Conservation (phyloP, 225 moss, liverwort and hornwort species). For the Asterella californica region DNA sequence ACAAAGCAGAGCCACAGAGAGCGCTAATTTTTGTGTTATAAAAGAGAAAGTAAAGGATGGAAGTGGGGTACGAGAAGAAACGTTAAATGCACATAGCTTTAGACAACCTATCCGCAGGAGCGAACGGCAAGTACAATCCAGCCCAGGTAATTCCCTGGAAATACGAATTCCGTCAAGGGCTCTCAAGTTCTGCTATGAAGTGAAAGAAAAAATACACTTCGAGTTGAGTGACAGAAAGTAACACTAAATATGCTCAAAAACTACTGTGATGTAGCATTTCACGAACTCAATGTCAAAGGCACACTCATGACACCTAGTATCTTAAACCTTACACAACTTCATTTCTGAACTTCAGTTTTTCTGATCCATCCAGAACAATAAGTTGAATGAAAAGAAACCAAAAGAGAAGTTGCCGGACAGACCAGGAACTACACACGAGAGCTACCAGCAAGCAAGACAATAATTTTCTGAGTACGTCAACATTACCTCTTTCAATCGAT, state of each 20-base stretch:
- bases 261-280: not conserved
- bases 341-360: not conserved
- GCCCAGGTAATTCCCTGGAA: not conserved
- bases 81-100: not conserved
- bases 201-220: not conserved
- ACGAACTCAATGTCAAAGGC: not conserved
- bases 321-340: not conserved
- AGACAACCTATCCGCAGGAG: not conserved
- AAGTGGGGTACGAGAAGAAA: not conserved
- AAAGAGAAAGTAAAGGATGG: not conserved
- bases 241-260: not conserved
- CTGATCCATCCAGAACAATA: not conserved
- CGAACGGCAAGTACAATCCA: not conserved
- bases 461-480: not conserved
- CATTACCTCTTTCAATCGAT: conserved; percentile 74
- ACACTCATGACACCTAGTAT: not conserved
- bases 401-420: not conserved
- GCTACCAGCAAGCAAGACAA: not conserved
- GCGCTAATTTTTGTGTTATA: too few species aligned
- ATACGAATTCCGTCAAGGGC: not conserved
- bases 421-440: not conserved
- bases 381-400: not conserved
- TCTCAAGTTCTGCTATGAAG: not conserved
- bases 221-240: not conserved
- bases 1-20: too few species aligned